Base-by-base conservation (phyloP, 805 yeast genomes). In the Metschnikowia amazonensis region DNA sequence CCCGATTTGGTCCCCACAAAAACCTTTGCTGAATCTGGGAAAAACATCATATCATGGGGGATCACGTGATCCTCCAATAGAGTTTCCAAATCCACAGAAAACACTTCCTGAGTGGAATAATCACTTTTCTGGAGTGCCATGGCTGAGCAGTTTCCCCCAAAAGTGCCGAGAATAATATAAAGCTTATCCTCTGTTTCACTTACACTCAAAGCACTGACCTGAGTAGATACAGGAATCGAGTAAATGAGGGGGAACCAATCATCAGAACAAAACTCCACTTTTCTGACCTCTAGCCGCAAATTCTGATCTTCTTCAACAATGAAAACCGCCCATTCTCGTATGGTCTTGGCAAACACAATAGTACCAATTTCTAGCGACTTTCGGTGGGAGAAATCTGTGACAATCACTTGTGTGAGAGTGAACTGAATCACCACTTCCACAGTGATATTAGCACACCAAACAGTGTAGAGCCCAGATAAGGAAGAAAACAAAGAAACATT, bases 1-100 rank as follows among this genome's bases (percentile, higher is more conserved):
- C 76, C 76, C 27, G 62, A 63, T 37, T 59, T 60, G 1, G 74
- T 56, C 1, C 74, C 74, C 24, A 70, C 46, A 14, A 52, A 53
- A 1, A 65, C 23, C 11, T 43, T 49, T 35, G 2, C 30, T 11
- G 6, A 16, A 6, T 20, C 21, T 6, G 36, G 25, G 4, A 43
- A 36, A 20, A 42, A 38, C 3, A 23, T 40, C 9, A 31, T 23
- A 23, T 50, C 52, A 25, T 50, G 51, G 2, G 53, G 49, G 8
- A 51, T 24, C 17, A 36, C 21, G n/a, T 9, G n/a, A 9, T 25
- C 36, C n/a, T 20, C 5, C 24, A 6, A 25, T 10, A 20, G 16
- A 13, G 9, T 3, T 4, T 3, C 25, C 41, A 37, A 21, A 11
- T 39, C 35, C 5, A 39, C 13, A 5, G 34, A 9, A n/a, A 39